Conservation (phyloP, 2,329 filamentous ascomycete species). For the Penicillium sp. region DNA sequence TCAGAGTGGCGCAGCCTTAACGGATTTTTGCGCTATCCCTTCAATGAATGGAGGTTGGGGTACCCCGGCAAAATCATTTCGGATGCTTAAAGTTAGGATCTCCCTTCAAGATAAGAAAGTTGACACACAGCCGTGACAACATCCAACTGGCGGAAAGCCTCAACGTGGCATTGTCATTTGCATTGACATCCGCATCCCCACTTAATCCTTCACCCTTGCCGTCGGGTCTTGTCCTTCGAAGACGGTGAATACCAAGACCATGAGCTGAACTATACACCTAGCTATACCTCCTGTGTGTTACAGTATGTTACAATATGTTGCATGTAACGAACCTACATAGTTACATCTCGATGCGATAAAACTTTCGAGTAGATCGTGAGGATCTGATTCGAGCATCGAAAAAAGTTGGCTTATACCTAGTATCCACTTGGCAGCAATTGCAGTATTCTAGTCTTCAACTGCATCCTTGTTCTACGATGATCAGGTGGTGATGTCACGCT, state of each 20-base stretch:
- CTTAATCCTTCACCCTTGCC: not conserved
- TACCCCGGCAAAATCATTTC: not conserved
- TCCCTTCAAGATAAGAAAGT: not conserved
- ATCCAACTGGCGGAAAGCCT: not conserved
- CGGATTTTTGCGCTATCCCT: not conserved
- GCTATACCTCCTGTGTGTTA: not conserved
- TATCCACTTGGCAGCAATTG: not conserved
- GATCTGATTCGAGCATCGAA: not conserved
- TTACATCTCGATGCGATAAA: not conserved
- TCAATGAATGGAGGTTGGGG: not conserved
- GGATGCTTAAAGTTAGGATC: conserved; percentile 8
- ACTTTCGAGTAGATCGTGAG: not conserved
- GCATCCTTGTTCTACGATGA: not conserved
- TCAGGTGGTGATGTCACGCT: conserved; percentile 9
- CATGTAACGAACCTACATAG: not conserved
- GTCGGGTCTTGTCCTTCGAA: not conserved
- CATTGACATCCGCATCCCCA: not conserved
- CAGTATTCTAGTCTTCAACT: not conserved
- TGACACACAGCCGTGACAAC: conserved; percentile 7
- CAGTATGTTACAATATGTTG: not conserved
- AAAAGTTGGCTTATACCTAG: not conserved
- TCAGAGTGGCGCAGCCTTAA: conserved; percentile 4
- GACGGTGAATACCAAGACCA: not conserved
- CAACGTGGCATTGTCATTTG: not conserved
- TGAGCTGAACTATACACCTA: not conserved